phyloP scores from a whole-genome alignment of 2,329 filamentous ascomycete genomes.

The Botrytis squamosa region DNA sequence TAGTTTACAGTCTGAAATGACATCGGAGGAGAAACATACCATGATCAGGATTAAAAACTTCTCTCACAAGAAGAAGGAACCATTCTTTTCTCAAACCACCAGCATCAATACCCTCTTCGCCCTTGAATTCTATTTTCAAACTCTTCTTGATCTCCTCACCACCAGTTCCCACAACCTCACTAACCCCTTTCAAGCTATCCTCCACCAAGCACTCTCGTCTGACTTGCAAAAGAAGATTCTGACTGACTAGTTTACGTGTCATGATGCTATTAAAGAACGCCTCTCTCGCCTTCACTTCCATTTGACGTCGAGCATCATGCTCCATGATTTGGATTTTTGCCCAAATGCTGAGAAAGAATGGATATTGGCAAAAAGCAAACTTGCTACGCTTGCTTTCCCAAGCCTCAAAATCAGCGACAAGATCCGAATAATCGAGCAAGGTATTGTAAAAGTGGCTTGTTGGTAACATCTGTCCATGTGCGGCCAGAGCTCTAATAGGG shows the following conservation, averaged over 20 bases:
- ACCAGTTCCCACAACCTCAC: constrained; percentile 77
- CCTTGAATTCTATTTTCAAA: constrained; percentile 78
- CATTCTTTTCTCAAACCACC: constrained; percentile 91
- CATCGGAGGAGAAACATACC: constrained; percentile 52
- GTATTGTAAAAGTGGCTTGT: constrained; percentile 88
- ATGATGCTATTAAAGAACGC: constrained; percentile 90
- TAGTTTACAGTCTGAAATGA: constrained; percentile 21
- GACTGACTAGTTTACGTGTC: constrained; percentile 68
- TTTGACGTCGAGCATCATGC: constrained; percentile 82
- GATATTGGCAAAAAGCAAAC: constrained; percentile 90
- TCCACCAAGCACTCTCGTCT: constrained; percentile 84
- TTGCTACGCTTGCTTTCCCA: constrained; percentile 76
- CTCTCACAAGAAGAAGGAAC: constrained; percentile 84
- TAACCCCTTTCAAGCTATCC: constrained; percentile 80
- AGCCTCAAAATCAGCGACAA: constrained; percentile 80
- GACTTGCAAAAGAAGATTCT: constrained; percentile 75
- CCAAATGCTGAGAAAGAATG: constrained; percentile 87
- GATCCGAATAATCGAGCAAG: constrained; percentile 79
- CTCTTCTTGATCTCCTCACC: constrained; percentile 89
- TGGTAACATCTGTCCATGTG: constrained; percentile 67
- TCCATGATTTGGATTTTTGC: constrained; percentile 90
- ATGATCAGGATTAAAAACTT: constrained; percentile 88
- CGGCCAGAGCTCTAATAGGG: constrained; percentile 39
- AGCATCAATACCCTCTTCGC: constrained; percentile 88
- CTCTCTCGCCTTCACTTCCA: constrained; percentile 83